Percentiles rank a stretch among this genome's conserved stretches.
Evolutionary conservation across 2,329 filamentous ascomycete genomes (phyloP).

Genomic region (Pseudogymnoascus sp.): DNA sequence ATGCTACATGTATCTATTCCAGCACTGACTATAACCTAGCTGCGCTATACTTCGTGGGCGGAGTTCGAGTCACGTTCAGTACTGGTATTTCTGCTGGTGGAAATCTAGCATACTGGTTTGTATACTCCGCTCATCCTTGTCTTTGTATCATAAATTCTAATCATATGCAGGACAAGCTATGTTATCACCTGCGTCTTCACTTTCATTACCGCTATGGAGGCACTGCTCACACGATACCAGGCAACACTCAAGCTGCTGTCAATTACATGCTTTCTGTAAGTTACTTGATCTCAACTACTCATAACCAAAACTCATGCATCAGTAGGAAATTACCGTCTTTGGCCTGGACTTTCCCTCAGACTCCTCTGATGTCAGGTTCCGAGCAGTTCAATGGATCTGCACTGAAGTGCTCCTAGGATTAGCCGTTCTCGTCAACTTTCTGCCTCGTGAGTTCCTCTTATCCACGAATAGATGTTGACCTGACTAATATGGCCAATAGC

Average conservation of each 20-base stretch:
- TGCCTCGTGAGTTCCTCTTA: slow-evolving; percentile 38
- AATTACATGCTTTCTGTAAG: slow-evolving; percentile 46
- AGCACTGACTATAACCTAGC: slow-evolving; percentile 30
- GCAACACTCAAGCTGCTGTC: slow-evolving; percentile 42
- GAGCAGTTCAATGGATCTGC: slow-evolving; percentile 53
- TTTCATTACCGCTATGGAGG: slow-evolving; percentile 43
- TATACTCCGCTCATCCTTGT: background rate
- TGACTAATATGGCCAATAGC: slow-evolving; percentile 10
- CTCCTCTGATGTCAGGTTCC: slow-evolving; percentile 44
- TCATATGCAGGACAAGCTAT: slow-evolving; percentile 44
- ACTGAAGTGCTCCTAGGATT: slow-evolving; percentile 43
- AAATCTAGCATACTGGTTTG: slow-evolving; percentile 51
- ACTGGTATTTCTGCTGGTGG: slow-evolving; percentile 54
- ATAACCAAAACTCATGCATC: background rate
- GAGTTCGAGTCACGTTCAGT: slow-evolving; percentile 52
- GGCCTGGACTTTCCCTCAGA: slow-evolving; percentile 47
- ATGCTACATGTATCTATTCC: slow-evolving; percentile 9
- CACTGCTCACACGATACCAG: slow-evolving; percentile 18
- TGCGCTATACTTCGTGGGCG: slow-evolving; percentile 53
- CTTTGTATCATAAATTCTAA: slow-evolving; percentile 12
- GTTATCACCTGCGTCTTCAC: slow-evolving; percentile 51
- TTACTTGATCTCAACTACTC: background rate
- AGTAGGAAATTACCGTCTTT: slow-evolving; percentile 49
- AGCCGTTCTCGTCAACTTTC: slow-evolving; percentile 41
- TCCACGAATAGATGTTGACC: background rate